Conservation (phyloP, 78 protist species). For the Chrysochromulina parva region DNA sequence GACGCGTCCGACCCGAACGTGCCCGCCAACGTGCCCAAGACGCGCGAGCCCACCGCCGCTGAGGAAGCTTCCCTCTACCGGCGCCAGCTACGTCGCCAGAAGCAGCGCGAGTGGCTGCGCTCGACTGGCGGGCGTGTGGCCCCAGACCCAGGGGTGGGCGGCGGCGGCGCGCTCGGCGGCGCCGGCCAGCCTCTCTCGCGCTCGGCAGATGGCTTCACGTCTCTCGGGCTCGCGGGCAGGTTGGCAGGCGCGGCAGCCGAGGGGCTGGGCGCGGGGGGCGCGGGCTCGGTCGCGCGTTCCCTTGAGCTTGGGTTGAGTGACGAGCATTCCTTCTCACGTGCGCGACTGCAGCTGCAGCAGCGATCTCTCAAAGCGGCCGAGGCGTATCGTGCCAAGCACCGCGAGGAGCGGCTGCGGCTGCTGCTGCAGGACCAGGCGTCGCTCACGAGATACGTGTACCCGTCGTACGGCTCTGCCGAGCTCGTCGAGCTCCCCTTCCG, state of each 20-base stretch:
- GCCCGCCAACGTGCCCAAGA: not conserved
- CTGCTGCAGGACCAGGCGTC: not conserved
- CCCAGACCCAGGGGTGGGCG: not conserved
- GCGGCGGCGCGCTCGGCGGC: not conserved
- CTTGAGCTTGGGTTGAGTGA: not conserved
- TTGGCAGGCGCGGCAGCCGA: no score
- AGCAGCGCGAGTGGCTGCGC: constrained; percentile 19
- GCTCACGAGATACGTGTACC: not conserved
- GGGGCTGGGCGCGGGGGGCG: not conserved
- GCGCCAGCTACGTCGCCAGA: not conserved
- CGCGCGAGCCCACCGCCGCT: not conserved
- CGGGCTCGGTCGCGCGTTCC: not conserved
- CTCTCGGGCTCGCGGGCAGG: no score
- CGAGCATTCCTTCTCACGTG: not conserved
- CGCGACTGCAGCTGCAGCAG: not conserved
- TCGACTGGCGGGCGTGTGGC: not conserved
- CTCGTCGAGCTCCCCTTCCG: constrained; percentile 13
- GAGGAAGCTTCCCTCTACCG: not conserved
- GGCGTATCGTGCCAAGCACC: not conserved
- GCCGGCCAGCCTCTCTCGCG: no score
- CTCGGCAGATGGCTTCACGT: no score
- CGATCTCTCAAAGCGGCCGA: not conserved
- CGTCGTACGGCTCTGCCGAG: not conserved
- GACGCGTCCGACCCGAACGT: not conserved
- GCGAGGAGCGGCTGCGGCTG: not conserved